A percentile compares a stretch with the other conserved stretches of the same genome.
Conservation (phyloP, 202 grass and related monocot species). For the Elaeis oleifera region DNA sequence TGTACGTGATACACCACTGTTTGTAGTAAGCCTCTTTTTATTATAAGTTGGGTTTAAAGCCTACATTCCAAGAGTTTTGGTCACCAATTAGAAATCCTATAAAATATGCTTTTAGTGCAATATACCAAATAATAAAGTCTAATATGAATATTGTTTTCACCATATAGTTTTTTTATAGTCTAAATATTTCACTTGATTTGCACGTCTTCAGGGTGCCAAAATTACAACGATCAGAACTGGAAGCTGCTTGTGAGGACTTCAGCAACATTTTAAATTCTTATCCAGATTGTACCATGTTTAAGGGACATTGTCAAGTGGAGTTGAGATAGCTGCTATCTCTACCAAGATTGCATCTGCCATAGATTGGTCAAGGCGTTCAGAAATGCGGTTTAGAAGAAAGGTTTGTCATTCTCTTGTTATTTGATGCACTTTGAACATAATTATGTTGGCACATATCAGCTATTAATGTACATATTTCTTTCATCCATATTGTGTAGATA, state of each 20-base stretch:
- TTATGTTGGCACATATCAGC: conserved; percentile 9
- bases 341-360: conserved; percentile 44
- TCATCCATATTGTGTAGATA: conserved; percentile 51
- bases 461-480: conserved; percentile 30
- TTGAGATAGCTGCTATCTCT: conserved; percentile 62
- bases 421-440: conserved; percentile 16
- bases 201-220: conserved; percentile 40
- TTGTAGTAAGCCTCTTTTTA: too few species aligned
- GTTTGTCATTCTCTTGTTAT: conserved; percentile 23
- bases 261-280: conserved; percentile 75
- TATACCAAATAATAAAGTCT: too few species aligned
- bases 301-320: conserved; percentile 65
- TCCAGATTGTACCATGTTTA: conserved; percentile 58
- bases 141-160: too few species aligned
- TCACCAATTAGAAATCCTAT: too few species aligned
- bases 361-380: conserved; percentile 62
- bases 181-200: not conserved
- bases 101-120: too few species aligned
- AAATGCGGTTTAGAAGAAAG: conserved; percentile 58
- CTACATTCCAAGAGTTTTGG: too few species aligned
- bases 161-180: too few species aligned
- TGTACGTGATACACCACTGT: too few species aligned
- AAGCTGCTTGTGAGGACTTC: conserved; percentile 78
- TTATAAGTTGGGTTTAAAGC: too few species aligned
- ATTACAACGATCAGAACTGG: conserved; percentile 57